phyloP scores from a whole-genome alignment of 352 stramenopile species.

The Phytophthora sp. region DNA sequence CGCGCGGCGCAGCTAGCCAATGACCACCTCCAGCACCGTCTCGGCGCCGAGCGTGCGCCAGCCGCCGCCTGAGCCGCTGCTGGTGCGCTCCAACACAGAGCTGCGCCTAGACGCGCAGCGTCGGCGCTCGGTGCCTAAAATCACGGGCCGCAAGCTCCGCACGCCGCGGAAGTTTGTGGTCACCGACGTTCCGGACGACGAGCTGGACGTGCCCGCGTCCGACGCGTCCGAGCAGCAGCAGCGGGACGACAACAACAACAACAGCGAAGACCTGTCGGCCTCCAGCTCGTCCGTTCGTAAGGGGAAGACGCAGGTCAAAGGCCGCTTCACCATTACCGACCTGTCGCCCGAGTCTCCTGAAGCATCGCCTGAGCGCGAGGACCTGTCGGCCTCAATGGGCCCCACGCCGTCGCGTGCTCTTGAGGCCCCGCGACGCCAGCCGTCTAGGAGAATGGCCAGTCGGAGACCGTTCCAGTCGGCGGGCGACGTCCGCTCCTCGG shows the following conservation, averaged over 20 bases:
- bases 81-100: conserved; percentile 16
- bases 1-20: conserved; percentile 13
- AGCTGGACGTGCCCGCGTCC: conserved; percentile 21
- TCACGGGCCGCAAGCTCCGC: conserved; percentile 61
- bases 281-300: conserved; percentile 36
- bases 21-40: conserved; percentile 39
- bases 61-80: conserved; percentile 1
- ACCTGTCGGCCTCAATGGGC: conserved; percentile 33
- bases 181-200: conserved; percentile 68
- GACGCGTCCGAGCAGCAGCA: conserved; percentile 5
- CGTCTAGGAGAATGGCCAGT: conserved; percentile 19
- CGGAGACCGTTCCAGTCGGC: conserved; percentile 37
- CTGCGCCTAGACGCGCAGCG: conserved; percentile 24
- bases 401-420: conserved; percentile 18
- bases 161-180: conserved; percentile 73
- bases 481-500: conserved; percentile 26
- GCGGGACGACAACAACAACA: conserved; percentile 20
- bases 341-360: conserved; percentile 66
- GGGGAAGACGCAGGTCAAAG: conserved; percentile 73
- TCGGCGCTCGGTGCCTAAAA: conserved; percentile 48
- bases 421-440: conserved; percentile 15
- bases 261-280: conserved; percentile 23
- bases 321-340: conserved; percentile 86
- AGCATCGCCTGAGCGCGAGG: conserved; percentile 24
- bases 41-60: conserved; percentile 7